phyloP scores from a whole-genome alignment of 2,329 filamentous ascomycete genomes.

The Dothidotthia symphoricarpi region DNA sequence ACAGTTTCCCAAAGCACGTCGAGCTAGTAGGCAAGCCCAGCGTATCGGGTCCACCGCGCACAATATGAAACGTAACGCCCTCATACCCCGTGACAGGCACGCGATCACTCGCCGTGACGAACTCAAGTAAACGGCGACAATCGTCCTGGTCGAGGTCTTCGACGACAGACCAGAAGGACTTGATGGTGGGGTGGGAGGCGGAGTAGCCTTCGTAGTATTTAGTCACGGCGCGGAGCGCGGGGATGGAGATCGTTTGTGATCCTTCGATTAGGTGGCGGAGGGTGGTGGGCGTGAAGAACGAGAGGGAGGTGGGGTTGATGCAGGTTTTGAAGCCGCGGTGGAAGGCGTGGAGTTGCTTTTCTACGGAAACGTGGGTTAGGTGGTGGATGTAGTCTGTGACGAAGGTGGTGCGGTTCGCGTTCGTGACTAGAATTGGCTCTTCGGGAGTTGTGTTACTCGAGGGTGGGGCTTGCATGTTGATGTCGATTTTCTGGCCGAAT shows the following conservation, averaged over 20 bases:
- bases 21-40: conserved; percentile 74
- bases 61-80: conserved; percentile 79
- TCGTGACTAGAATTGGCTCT: conserved; percentile 73
- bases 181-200: conserved; percentile 65
- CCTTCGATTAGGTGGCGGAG: conserved; percentile 83
- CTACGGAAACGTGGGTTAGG: conserved; percentile 74
- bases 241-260: conserved; percentile 73
- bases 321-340: conserved; percentile 75
- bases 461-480: conserved; percentile 51
- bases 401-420: conserved; percentile 73
- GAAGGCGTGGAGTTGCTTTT: conserved; percentile 77
- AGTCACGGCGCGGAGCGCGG: conserved; percentile 66
- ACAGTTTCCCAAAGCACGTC: conserved; percentile 87
- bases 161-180: conserved; percentile 82
- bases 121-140: conserved; percentile 78
- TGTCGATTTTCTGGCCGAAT: conserved; percentile 54
- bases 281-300: conserved; percentile 44
- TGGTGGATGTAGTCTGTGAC: conserved; percentile 82
- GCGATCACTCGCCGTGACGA: conserved; percentile 89
- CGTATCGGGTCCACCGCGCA: conserved; percentile 66
- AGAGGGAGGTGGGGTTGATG: conserved; percentile 67
- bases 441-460: not conserved
- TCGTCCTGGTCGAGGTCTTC: conserved; percentile 64
- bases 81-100: conserved; percentile 83
- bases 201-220: conserved; percentile 80